Evolutionary conservation across 805 yeast species (phyloP), one percentile per base, ranked within the genome.

Genomic region (Nakazawaea peltata): DNA sequence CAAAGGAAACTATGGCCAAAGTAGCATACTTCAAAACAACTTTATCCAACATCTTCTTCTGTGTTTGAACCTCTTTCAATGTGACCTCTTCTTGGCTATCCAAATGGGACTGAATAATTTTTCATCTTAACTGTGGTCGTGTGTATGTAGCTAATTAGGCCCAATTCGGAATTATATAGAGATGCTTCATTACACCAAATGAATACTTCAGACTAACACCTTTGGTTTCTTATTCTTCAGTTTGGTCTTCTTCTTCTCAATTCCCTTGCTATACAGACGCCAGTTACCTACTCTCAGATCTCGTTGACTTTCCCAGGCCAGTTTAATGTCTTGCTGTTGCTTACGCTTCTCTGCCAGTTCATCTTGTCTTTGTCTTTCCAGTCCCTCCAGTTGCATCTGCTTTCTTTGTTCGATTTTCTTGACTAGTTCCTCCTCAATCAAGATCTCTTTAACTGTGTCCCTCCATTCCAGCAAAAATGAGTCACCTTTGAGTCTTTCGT

Each of bases 281-380:
- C 87, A 80, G 46, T 63, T 73, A 6, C 54, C 50, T 5, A 80
- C 83, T 25, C 87, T 53, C 9, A 50, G 51, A 28, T 75, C 84
- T 32, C 84, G 42, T 11, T 65, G 65, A 34, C 67, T 71, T 44
- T 78, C 86, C 87, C 87, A 80, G 15, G 61, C 56, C 32, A 59
- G 50, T 26, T 65, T 68, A 44, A 64, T 50, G 30, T 69, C 57
- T 27, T 49, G 40, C 32, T 59, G 51, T 35, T 53, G 53, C 28
- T 57, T 50, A 10, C 57, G 53, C 38, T 59, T 57, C 14, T 40
- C 41, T 11, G 26, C 28, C 21, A 58, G 62, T n/a, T 50, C 48
- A 36, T 57, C 54, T 18, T 60, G 53, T 24, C 49, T 47, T 40
- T 51, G 51, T 16, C 64, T 46, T 13, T 56, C 56, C 15, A 59